Base-by-base conservation (phyloP, 768 basidiomycete genomes). In the Lactifluus pinguis region DNA sequence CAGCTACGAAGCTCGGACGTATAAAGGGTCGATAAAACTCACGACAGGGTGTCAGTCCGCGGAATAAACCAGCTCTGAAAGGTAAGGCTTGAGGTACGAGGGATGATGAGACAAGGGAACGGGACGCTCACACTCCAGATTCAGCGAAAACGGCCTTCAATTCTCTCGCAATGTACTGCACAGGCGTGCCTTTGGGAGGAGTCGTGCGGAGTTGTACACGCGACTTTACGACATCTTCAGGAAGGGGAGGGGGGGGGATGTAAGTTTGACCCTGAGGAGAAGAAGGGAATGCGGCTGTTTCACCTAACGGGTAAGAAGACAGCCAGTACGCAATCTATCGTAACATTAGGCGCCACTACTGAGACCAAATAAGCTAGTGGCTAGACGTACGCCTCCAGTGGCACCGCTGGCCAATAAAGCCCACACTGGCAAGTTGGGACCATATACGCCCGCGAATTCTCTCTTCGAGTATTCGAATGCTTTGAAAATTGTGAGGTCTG, bases 401-500 rank as follows among this genome's bases (percentile, higher is more conserved):
- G 91, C 84, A 6, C 92, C 92, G 55, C 90, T 89, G 0, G 86
- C 83, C 6, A 95, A 76, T 32, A 93, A 73, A 2, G 90, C 86
- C 90, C 92, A 94, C 0, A 92, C 84, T 0, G 94, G 92, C 6
- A 95, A 56, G 38, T 87, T 75, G 7, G 77, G 67, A 3, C 87
- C 89, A 65, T 89, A 89, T 55, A 67, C 73, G 47, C 80, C 72
- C 60, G 76, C 72, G 65, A 97, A 92, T 60, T 79, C 74, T 4
- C 94, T 84, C 73, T 94, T 97, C 13, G 88, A 84, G 63, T 83
- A 92, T 73, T 98, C 97, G 71, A 91, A 99, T 0, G 86, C 93
- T 84, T 70, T 29, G 68, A 21, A 47, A 38, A 21, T 39, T 44
- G 58, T 45, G 3, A 38, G 6, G 38, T 25, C 34, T 10, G 34